These are phyloP conservation scores for Botrytis galanthina DNA, from an alignment of 2,329 filamentous ascomycete species.

Conservation along the genomic window DNA sequence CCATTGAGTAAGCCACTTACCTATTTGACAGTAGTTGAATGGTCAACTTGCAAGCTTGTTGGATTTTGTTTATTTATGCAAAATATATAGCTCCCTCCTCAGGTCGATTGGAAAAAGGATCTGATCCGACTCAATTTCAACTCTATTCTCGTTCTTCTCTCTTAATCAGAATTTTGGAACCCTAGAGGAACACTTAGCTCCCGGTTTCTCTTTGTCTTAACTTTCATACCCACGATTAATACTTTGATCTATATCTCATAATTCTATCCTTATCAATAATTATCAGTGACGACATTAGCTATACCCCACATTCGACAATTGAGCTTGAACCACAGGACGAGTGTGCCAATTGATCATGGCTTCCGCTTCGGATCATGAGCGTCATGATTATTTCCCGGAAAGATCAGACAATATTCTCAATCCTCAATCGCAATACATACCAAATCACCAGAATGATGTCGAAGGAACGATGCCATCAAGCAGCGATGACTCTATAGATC, in stretches of 20 bases:
- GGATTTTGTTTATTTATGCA: background rate
- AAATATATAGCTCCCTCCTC: background rate
- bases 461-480: background rate
- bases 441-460: background rate
- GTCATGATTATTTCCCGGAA: background rate
- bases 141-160: background rate
- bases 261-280: background rate
- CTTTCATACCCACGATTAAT: background rate
- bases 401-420: background rate
- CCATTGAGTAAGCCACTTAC: background rate
- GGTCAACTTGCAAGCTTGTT: background rate
- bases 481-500: conserved; percentile 23
- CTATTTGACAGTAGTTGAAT: background rate
- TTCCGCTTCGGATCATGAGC: background rate
- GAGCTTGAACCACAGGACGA: background rate
- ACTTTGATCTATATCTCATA: background rate
- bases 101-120: background rate
- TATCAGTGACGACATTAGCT: background rate
- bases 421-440: background rate
- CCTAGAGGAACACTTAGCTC: background rate
- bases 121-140: too few relatives aligned
- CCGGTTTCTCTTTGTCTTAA: background rate
- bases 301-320: background rate
- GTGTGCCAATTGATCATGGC: conserved; percentile 4
- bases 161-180: background rate